Base-by-base conservation (phyloP, 345 rosid species). In the Gossypioides kirkii region DNA sequence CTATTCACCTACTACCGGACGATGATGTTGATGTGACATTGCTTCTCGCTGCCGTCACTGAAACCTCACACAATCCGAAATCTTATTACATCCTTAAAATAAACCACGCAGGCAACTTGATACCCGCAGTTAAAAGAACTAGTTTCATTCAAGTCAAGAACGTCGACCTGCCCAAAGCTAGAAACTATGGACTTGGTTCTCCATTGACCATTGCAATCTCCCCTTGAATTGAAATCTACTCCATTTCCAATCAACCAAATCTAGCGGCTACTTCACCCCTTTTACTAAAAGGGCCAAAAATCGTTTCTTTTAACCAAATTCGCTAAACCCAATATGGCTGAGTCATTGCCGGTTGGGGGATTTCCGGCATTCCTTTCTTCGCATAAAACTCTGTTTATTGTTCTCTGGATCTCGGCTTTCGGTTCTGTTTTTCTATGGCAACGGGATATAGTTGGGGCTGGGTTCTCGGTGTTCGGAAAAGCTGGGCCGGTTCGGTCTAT, bases 371-470 rank as follows among this genome's bases (percentile, higher is more conserved):
- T 90, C 26, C 71, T 87, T 50, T 85, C 93, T 38, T 92, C 96
- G 1, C 89, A 88, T 87, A 91, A 85, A 69, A 86, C 92, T 53
- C 89, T 95, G 65, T 87, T 95, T 86, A 74, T 87, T 13, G 80
- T 87, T 17, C 83, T 93, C 9, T 93, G 99, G 97, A 77, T 92
- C 86, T 85, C 87, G 20, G 98, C 91, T 55, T 90, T 95, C 76
- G 87, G 66, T 26, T 90, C 94, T 20, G 85, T 95, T 18, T 87
- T 91, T 75, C 18, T 90, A 6, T 95, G 99, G 99, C 96, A 95
- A 80, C 84, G 89, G 32, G 77, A 81, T 54, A 62, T 78, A 18
- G 85, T 83, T 14, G 86, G 85, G 10, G 84, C 76, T 1, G 85
- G 88, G 13, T 78, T 86, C 43, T 61, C 81, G 3, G 54, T 82